These are phyloP conservation scores for Backusella mclennaniae DNA, from an alignment of 192 early-diverging fungal genomes.

Conservation along the genomic window DNA sequence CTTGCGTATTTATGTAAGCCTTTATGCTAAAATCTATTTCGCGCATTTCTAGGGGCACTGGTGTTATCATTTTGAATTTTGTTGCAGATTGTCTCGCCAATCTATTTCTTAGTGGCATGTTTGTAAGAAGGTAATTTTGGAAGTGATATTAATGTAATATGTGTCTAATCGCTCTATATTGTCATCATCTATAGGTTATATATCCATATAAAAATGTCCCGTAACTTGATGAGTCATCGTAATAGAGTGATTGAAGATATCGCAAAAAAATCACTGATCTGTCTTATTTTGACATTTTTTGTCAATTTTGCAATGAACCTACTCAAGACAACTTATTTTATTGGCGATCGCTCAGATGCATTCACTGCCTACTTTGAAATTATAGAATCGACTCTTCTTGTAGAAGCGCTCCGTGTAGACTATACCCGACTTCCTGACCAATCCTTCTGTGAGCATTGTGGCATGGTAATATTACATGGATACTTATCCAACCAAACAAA, in stretches of 20 bases:
- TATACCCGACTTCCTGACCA: conserved; percentile 2
- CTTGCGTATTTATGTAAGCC: background rate
- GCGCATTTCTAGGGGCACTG: conserved; percentile 16
- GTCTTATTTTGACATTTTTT: conserved; percentile 33
- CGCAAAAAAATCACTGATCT: conserved; percentile 31
- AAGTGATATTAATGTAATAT: background rate
- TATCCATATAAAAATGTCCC: conserved; percentile 19
- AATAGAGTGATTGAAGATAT: conserved; percentile 31
- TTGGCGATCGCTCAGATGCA: conserved; percentile 28
- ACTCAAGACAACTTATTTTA: conserved; percentile 28
- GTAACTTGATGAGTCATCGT: conserved; percentile 5
- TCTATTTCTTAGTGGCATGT: conserved; percentile 36
- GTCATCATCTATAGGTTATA: conserved; percentile 11
- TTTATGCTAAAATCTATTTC: background rate
- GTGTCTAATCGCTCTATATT: background rate
- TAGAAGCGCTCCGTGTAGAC: conserved; percentile 36
- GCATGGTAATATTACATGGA: conserved; percentile 11
- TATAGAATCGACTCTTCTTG: conserved; percentile 36
- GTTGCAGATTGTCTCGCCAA: conserved; percentile 30
- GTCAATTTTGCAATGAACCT: conserved; percentile 37
- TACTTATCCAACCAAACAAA: background rate
- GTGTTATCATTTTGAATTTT: conserved; percentile 36
- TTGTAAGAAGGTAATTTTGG: conserved; percentile 25
- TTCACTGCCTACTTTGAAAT: conserved; percentile 38
- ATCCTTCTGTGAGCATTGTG: conserved; percentile 26